Evolutionary conservation across 2,329 filamentous ascomycete species (phyloP).

Genomic region (Pseudogymnoascus verrucosus): DNA sequence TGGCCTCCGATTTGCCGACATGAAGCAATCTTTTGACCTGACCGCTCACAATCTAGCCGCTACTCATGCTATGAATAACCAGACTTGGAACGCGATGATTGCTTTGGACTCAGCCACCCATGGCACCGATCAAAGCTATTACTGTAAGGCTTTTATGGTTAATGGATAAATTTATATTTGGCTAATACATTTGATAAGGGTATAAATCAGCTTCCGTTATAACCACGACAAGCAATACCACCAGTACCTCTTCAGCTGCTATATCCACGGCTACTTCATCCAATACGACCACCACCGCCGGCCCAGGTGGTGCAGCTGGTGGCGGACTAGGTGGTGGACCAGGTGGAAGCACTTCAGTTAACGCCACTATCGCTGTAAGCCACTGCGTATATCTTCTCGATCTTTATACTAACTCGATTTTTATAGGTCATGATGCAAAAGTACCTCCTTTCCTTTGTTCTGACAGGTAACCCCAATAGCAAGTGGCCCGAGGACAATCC

Average conservation of each 20-base stretch:
- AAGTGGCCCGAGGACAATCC: constrained; percentile 29
- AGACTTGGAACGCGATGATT: constrained; percentile 32
- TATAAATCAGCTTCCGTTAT: neutral
- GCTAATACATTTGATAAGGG: neutral
- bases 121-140: constrained; percentile 31
- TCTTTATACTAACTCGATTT: constrained; percentile 9
- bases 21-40: constrained; percentile 30
- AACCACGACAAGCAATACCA: constrained; percentile 13
- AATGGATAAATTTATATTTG: neutral
- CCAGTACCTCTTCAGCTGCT: neutral
- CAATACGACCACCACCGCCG: constrained; percentile 10
- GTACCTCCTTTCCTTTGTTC: constrained; percentile 30
- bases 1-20: constrained; percentile 30
- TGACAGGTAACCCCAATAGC: constrained; percentile 27
- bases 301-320: constrained; percentile 13
- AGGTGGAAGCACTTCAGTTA: constrained; percentile 20
- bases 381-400: neutral
- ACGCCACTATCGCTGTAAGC: constrained; percentile 21
- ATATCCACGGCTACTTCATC: constrained; percentile 4
- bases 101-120: constrained; percentile 27
- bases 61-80: constrained; percentile 29
- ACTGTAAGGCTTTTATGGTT: constrained; percentile 20
- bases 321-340: constrained; percentile 11
- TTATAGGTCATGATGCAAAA: constrained; percentile 27
- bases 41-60: constrained; percentile 29